Evolutionary conservation across 2,329 filamentous ascomycete species (phyloP), one percentile per base, ranked within the genome.

Genomic region (Hymenotorrendiella dingleyae): DNA sequence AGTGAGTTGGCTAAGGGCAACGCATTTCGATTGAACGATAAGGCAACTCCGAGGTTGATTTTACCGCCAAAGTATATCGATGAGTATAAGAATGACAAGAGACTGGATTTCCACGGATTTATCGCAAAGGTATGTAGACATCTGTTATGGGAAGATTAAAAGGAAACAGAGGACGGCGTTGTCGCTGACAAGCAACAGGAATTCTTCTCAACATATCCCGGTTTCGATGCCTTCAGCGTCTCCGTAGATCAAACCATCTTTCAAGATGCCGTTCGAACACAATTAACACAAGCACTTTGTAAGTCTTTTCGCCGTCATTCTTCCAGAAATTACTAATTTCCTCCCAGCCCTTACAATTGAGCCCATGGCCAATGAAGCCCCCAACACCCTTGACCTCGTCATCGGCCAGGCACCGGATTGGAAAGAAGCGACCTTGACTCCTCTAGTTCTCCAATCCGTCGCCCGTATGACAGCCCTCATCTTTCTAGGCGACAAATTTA

Each of bases 381-480:
- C 55, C 2, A 49, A 49, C 3, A 58, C 61, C 1, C 36, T 65
- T 1, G 54, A 62, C 22, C 57, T 62, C 20, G 56, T 65, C 20
- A 59, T 62, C 19, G 63, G 62, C 8, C 47, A 51, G 17, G 47
- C 26, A 7, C 16, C 49, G 58, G 66, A 68, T 43, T 73, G 70
- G 69, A 59, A 59, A 9, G 52, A 62, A 2, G 52, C 64, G 24
- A 45, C 51, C 17, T 60, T 72, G 27, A 58, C 62, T 9, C 52
- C 60, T 0, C 55, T 63, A 23, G 42, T 71, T 16, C 64, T 71
- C 2, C 57, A 64, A 12, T 50, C 72, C 7, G 64, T 78, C 8
- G 68, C 71, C 12, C 68, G 71, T 7, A 50, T 76, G 9, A 73
- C 72, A 0, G 69, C 72, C 1, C 62, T 70, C 4, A 64, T 74